Percentiles rank a stretch among this genome's conserved stretches.
Evolutionary conservation across 495 filamentous ascomycete species (phyloP).

Genomic region (Penicillium robsamsonii): DNA sequence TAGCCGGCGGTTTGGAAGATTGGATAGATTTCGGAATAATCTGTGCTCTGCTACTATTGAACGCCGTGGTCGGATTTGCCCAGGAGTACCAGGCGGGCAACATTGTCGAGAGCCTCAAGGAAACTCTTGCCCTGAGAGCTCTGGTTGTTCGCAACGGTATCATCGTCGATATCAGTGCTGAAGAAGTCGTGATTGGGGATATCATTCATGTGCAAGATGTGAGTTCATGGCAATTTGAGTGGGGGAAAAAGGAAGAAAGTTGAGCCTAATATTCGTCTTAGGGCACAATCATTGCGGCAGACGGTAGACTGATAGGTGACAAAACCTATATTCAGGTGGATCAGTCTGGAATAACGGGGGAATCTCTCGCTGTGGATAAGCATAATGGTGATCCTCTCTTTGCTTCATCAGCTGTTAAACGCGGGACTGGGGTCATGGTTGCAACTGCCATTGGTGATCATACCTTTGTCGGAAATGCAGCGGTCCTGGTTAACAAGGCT

Average conservation of each 20-base stretch:
- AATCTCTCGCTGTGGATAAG: slow-evolving; percentile 90
- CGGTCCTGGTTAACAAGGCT: slow-evolving; percentile 77
- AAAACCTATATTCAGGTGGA: slow-evolving; percentile 84
- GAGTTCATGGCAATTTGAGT: slow-evolving; percentile 13
- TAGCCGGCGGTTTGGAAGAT: slow-evolving; percentile 72
- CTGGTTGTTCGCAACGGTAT: slow-evolving; percentile 75
- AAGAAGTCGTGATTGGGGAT: slow-evolving; percentile 85
- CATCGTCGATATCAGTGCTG: slow-evolving; percentile 68
- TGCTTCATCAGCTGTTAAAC: slow-evolving; percentile 85
- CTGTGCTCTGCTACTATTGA: slow-evolving; percentile 70
- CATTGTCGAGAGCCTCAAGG: slow-evolving; percentile 89
- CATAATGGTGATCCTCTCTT: slow-evolving; percentile 74
- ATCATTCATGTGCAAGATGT: slow-evolving; percentile 84
- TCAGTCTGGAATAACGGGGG: slow-evolving; percentile 88
- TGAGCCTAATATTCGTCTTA: slow-evolving; percentile 15
- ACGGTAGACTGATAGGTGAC: slow-evolving; percentile 78
- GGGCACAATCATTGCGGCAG: slow-evolving; percentile 87
- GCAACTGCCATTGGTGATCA: slow-evolving; percentile 80
- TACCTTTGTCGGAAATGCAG: slow-evolving; percentile 86
- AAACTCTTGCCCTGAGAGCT: slow-evolving; percentile 83
- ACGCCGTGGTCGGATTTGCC: slow-evolving; percentile 80
- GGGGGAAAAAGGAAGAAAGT: not conserved
- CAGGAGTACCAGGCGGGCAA: slow-evolving; percentile 90
- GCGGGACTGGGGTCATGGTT: slow-evolving; percentile 79
- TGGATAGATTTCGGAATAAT: slow-evolving; percentile 83